Percentiles rank a stretch among this genome's conserved stretches.
phyloP scores from a whole-genome alignment of 1,284 basidiomycete genomes.

The Heimioporus retisporus region DNA sequence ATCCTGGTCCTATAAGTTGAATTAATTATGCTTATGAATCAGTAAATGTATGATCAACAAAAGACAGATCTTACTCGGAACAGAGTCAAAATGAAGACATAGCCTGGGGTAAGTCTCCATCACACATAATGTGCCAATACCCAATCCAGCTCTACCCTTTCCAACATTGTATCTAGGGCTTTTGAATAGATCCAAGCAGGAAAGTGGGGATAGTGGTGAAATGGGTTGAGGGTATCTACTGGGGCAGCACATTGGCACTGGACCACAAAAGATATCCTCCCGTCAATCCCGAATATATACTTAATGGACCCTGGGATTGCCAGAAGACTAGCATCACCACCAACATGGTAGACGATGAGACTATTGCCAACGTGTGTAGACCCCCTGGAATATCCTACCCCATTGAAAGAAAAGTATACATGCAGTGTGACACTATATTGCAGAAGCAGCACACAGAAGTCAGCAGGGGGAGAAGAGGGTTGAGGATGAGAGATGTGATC shows the following conservation, averaged over 20 bases:
- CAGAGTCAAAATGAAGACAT: not conserved
- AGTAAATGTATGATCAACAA: not conserved
- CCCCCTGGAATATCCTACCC: constrained; percentile 1
- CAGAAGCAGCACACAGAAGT: not conserved
- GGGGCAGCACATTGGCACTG: not conserved
- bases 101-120: not conserved
- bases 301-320: constrained; percentile 15
- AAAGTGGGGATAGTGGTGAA: constrained; percentile 1
- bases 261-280: constrained; percentile 12
- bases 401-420: not conserved
- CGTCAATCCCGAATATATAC: constrained; percentile 15
- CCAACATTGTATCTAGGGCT: not conserved
- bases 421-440: not conserved
- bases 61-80: not conserved
- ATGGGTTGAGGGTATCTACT: not conserved
- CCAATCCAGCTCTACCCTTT: not conserved
- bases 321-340: not conserved
- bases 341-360: constrained; percentile 11
- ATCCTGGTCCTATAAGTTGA: not conserved
- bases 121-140: not conserved
- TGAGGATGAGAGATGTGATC: not conserved
- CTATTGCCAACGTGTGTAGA: constrained; percentile 13
- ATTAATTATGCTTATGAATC: too few relatives aligned
- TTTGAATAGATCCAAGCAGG: not conserved
- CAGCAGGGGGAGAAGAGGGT: not conserved